Conservation (phyloP, 768 basidiomycete species). For the Nidularia pulvinata region DNA sequence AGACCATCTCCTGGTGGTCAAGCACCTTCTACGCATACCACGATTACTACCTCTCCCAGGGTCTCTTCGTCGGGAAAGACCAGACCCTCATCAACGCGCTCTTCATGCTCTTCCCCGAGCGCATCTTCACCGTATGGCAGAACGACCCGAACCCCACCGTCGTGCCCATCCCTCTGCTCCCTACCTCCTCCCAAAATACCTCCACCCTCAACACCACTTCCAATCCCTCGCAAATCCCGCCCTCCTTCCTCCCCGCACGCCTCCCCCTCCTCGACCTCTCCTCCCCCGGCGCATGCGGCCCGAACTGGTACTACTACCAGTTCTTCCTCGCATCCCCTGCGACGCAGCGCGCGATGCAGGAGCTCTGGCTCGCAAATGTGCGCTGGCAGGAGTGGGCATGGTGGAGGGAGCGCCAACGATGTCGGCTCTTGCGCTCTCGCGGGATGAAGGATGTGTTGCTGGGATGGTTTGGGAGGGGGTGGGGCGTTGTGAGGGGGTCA, state of each 20-base stretch:
- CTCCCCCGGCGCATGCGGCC: conserved; percentile 38
- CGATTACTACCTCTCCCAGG: conserved; percentile 43
- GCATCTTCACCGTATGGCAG: conserved; percentile 38
- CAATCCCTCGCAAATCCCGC: conserved; percentile 15
- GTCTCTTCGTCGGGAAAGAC: conserved; percentile 57
- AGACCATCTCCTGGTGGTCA: conserved; percentile 43
- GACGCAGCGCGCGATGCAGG: conserved; percentile 13
- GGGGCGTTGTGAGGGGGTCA: no score
- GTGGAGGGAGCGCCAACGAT: conserved; percentile 22
- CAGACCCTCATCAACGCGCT: conserved; percentile 43
- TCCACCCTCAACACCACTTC: no score
- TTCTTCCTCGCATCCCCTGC: conserved; percentile 37
- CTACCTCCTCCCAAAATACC: no score
- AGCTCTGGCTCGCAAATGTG: conserved; percentile 15
- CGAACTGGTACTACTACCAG: conserved; percentile 48
- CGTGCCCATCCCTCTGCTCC: no score
- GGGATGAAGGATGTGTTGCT: conserved; percentile 16
- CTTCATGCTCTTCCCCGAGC: conserved; percentile 34
- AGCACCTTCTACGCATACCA: conserved; percentile 48
- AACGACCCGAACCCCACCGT: conserved; percentile 18
- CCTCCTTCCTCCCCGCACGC: no score
- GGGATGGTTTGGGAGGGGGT: conserved; percentile 15
- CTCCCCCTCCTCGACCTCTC: conserved; percentile 16
- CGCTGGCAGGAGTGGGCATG: conserved; percentile 20
- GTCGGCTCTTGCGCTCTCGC: conserved; percentile 19